Base-by-base conservation (phyloP, 176 grass and related monocot genomes). In the Poa annua region DNA sequence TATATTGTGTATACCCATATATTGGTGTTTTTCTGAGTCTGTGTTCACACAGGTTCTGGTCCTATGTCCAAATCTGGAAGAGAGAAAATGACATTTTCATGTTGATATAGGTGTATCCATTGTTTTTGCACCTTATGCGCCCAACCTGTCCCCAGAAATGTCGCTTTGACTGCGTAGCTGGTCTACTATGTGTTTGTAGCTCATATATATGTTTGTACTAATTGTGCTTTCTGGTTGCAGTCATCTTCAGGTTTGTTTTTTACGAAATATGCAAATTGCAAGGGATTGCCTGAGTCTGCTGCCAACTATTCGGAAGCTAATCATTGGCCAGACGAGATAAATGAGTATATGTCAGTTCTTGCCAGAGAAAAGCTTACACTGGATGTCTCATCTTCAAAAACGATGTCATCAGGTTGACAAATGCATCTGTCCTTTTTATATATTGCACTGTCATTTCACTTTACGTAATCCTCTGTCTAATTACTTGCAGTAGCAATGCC, bases 401-500 rank as follows among this genome's bases (percentile, higher is more conserved):
- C 22, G 55, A 63, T 66, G 32, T 61, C 66, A 72, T 48, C 81
- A 90, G 88, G 91, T 90, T 75, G 69, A 66, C 35, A 35, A 61
- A 53, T 69, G 62, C 66, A 54, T 64, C 50, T 83, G 32, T 74
- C n/a, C 29, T 19, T 73, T 61, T 61, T 72, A 57, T 48, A 85
- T 61, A 17, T 29, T 69, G 24, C 48, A 8, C 88, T 76, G n/a
- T 49, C 22, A 44, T 76, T 84, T 29, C 13, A 17, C 80, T 80
- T 85, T 77, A 75, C 35, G 33, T 50, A 68, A 86, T 76, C 17
- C 25, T 32, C 34, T 21, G 65, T 83, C 22, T 88, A 73, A 83
- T 81, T 79, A 71, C 65, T 75, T 92, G 88, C 81, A 88, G 88
- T 78, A 95, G 73, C 90, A 81, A 88, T 90, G 79, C 88, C 89